phyloP scores from a whole-genome alignment of 306 rosid genomes.

The Prunus mira region DNA sequence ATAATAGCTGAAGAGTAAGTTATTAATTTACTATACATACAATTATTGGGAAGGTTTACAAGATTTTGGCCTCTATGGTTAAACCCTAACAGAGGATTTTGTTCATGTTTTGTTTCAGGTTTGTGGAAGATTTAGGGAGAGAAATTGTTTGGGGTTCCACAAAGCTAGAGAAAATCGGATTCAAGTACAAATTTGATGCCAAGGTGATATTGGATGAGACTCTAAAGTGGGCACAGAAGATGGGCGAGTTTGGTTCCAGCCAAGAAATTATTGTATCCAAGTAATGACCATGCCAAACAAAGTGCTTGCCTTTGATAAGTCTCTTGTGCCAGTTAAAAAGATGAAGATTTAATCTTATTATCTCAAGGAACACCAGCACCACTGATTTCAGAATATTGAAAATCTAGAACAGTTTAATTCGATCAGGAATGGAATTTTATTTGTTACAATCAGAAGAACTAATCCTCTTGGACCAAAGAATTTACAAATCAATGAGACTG shows the following conservation, averaged over 20 bases:
- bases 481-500: background rate
- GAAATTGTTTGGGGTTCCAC: slow-evolving; percentile 19
- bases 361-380: background rate
- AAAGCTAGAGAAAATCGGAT: slow-evolving; percentile 19
- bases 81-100: background rate
- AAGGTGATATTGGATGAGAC: slow-evolving; percentile 29
- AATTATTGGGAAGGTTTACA: no score
- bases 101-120: slow-evolving; percentile 15
- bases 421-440: background rate
- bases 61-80: background rate
- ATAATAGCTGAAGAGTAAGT: slow-evolving; percentile 12
- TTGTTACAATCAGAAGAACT: background rate
- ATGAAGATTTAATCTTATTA: background rate
- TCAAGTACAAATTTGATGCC: slow-evolving; percentile 20
- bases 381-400: no score
- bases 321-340: background rate
- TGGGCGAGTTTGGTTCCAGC: background rate
- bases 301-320: background rate
- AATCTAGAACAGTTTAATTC: no score
- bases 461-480: slow-evolving; percentile 8
- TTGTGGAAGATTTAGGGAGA: slow-evolving; percentile 13
- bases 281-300: background rate
- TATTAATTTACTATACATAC: background rate
- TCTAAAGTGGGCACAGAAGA: slow-evolving; percentile 6
- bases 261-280: background rate